Evolutionary conservation across 2,329 filamentous ascomycete genomes (phyloP), one percentile per base, ranked within the genome.

Genomic region (Beauveria sp.): DNA sequence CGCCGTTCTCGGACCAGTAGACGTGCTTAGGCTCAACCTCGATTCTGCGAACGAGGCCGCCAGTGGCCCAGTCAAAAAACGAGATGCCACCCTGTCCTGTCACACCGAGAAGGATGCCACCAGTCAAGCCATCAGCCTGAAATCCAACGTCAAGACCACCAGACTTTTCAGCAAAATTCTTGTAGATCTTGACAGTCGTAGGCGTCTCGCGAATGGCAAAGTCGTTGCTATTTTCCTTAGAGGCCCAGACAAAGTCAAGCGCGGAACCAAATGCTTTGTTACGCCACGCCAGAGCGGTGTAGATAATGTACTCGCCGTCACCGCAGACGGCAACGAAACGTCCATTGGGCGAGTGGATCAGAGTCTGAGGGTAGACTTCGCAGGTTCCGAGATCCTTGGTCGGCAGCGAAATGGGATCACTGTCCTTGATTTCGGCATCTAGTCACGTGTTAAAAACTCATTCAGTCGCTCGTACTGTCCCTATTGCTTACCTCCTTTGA

Each of bases 281-380:
- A 73, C 95, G 88, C 84, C 96, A 96, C 3, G 93, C 93, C 63
- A 98, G 83, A 61, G 95, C 93, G 31, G 95, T 98, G 79, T 98
- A 98, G 70, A 98, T 96, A 74, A 98, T 98, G 78, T 97, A 99
- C 76, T 99, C 95, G 65, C 95, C 95, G 73, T 99, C 95, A 67
- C 95, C 95, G 67, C 93, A 98, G 53, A 83, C 80, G 20, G 80
- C 75, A 54, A 95, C 90, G 67, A 95, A 95, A 64, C 92, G 87
- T 57, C 92, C 92, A 69, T 99, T 99, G 42, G 95, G 91, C n/a
- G 93, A 97, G 78, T 99, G 95, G 42, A 91, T 84, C 57, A 99
- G 83, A 0, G 92, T 96, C 72, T 97, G 93, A 1, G 95, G 95
- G 75, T 97, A 99, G 49, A 99, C 88, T 77, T 99, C 95, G 72